Base-by-base conservation (phyloP, 345 rosid species). In the Citrus sp. region DNA sequence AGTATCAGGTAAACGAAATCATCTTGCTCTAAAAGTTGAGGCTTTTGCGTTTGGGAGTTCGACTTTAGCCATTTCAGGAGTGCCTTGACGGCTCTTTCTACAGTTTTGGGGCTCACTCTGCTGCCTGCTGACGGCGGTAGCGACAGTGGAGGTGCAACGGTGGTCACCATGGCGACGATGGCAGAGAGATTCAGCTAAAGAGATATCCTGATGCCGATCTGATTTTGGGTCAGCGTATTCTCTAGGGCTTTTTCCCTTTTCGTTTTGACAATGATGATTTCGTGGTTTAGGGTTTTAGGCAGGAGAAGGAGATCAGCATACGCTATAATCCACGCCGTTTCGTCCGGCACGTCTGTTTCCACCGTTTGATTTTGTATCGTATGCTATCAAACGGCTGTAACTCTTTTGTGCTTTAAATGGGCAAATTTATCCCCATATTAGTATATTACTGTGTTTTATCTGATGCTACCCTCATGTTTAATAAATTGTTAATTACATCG, bases 21-120 rank as follows among this genome's bases (percentile, higher is more conserved):
- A 77, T 93, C 97, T 46, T 85, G 82, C 69, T 91, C 95, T 3
- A 93, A 85, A 66, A 93, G 92, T 34, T 91, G 94, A 25, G 93
- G 89, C 38, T 93, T 91, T 74, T 85, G 86, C 40, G 80, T 40
- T 8, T 83, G 75, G 21, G 87, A 82, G 80, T 83, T 88, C 7
- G 87, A 70, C 34, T 80, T 85, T 83, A 86, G 81, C 93, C 94
- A 89, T 73, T 87, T 86, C 30, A 90, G 76, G 5, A 93, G 89
- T 19, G 88, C 87, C 1, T 83, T 81, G 10, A 86, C 70, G 16
- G 91, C 95, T 40, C 56, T 85, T 42, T 80, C 82, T 19, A 88
- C 88, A 0, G 87, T 84, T 54, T 86, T 54, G 7, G 78, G 80
- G 67, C 75, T 86, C 55, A 85, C 85, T 63, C 82, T 77, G 7